A percentile compares a stretch with the other conserved stretches of the same genome.
These are phyloP conservation scores for Adansonia gregorii DNA, from an alignment of 441 rosid species.

Conservation along the genomic window DNA sequence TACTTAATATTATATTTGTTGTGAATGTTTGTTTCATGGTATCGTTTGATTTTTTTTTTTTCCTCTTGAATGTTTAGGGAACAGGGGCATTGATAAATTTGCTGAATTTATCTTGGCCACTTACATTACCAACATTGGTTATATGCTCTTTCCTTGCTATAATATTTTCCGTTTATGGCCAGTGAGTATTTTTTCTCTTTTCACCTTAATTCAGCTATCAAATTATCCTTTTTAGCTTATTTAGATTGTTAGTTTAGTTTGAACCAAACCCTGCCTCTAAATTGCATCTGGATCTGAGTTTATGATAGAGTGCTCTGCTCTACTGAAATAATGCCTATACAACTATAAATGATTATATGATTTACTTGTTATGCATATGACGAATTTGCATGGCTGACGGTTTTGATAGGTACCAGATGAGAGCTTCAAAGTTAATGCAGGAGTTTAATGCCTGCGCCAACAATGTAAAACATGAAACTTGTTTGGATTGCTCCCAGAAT, in stretches of 20 bases:
- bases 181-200: conserved; percentile 39
- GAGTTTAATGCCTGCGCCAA: conserved; percentile 51
- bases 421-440: conserved; percentile 58
- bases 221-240: conserved; percentile 10
- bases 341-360: conserved; percentile 3
- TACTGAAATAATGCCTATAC: background rate
- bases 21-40: background rate
- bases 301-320: conserved; percentile 1
- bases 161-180: conserved; percentile 47
- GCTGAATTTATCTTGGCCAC: conserved; percentile 59
- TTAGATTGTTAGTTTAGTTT: background rate
- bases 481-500: conserved; percentile 12
- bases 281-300: background rate
- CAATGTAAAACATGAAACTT: conserved; percentile 38
- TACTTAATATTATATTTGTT: background rate
- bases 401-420: conserved; percentile 53
- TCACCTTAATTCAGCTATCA: conserved; percentile 12
- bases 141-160: conserved; percentile 45
- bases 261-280: background rate
- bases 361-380: conserved; percentile 1
- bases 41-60: conserved; percentile 1
- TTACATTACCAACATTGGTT: conserved; percentile 50
- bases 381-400: background rate
- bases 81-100: conserved; percentile 58
- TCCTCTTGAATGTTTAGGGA: conserved; percentile 42